Base-by-base conservation (phyloP, 331 rosid genomes). In the Dryas integrifolia region DNA sequence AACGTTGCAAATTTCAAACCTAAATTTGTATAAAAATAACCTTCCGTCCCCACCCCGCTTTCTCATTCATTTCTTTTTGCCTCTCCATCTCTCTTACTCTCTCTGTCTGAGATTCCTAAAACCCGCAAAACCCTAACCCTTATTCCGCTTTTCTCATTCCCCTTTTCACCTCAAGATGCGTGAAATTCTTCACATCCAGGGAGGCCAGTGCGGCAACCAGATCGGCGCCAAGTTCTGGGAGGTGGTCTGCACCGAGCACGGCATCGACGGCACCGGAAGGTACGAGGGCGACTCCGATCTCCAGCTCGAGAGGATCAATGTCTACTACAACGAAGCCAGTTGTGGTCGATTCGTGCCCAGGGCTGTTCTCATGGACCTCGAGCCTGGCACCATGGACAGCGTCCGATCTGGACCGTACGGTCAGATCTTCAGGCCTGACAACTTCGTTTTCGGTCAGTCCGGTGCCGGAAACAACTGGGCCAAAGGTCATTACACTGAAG, bases 321-420 rank as follows among this genome's bases (percentile, higher is more conserved):
- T 88, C 4, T 88, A 88, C 77, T 88, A 88, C 74, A 88, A 88
- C 57, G 92, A 88, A 55, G 92, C 88, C 26, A 82, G 86, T 48
- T 67, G 85, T 9, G 90, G 90, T 0, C 62, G 92, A 81, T 88
- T 58, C 35, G 92, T 88, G 0, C 92, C 92, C 18, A 69, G 90
- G 12, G 90, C 87, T n/a, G 87, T 88, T 43, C 92, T 88, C 35
- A 85, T 88, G 92, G 92, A 88, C 65, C 92, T 88, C 0, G 92
- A 88, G 58, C 92, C 92, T 0, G 92, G 90, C 7, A 88, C 92
- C 72, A 88, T 88, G 92, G 92, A 88, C 76, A 88, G 90, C 78
- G 46, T 88, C 70, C 67, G 90, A 73, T 81, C 84, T 40, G 92
- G 92, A 0, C 81, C 80, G 5, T 84, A 65, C 66, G 90, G 90